Evolutionary conservation across 2,329 filamentous ascomycete species (phyloP).

Genomic region (Claviceps sp.): DNA sequence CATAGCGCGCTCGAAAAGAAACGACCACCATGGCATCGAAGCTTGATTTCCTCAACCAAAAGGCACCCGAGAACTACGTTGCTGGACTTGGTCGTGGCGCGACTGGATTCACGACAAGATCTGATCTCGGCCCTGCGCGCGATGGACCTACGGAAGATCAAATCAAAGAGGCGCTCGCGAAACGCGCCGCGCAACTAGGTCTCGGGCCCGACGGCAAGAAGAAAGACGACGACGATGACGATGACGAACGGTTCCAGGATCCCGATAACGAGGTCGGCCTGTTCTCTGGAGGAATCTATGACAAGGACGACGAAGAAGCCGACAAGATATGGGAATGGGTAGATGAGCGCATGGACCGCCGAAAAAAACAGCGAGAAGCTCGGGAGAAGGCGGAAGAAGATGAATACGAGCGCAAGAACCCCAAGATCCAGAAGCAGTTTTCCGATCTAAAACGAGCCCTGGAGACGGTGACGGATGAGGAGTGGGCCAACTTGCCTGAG

Average conservation of each 20-base stretch:
- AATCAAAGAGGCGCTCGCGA: conserved; percentile 93
- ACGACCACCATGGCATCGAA: conserved; percentile 30
- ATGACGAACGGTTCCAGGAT: conserved; percentile 77
- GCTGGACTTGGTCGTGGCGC: conserved; percentile 95
- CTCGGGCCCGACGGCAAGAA: conserved; percentile 54
- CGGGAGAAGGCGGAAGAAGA: conserved; percentile 84
- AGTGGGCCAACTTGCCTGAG: conserved; percentile 92
- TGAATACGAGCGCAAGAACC: conserved; percentile 94
- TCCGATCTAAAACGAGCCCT: conserved; percentile 88
- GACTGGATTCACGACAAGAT: conserved; percentile 94
- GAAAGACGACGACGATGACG: conserved; percentile 60
- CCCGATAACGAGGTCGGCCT: conserved; percentile 94
- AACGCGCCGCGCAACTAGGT: conserved; percentile 78
- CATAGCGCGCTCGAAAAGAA: conserved; percentile 1
- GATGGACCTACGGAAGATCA: conserved; percentile 96
- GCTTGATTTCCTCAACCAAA: conserved; percentile 78
- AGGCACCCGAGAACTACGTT: conserved; percentile 77
- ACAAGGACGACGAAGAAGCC: conserved; percentile 94
- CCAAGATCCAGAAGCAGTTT: conserved; percentile 96
- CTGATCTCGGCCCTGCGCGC: conserved; percentile 85
- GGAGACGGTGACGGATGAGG: conserved; percentile 79
- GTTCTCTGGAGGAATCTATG: conserved; percentile 90
- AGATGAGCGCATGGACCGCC: conserved; percentile 91
- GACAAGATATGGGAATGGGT: conserved; percentile 92
- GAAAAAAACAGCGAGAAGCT: conserved; percentile 85